Evolutionary conservation across 2,329 filamentous ascomycete genomes (phyloP).

Genomic region (Chaetomium sp.): DNA sequence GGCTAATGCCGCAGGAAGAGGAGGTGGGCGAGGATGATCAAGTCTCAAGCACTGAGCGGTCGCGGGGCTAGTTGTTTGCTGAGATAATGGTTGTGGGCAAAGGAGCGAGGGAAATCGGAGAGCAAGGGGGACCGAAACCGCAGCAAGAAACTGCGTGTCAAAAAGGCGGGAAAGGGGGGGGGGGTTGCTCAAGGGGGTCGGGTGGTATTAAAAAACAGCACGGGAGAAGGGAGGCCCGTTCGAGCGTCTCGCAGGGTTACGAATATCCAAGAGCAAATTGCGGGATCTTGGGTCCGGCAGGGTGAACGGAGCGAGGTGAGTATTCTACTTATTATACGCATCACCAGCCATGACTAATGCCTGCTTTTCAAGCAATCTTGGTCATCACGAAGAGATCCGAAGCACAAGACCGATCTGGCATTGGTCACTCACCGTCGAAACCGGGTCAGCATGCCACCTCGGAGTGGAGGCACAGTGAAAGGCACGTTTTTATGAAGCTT

Average conservation of each 20-base stretch:
- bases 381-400: conserved; percentile 6
- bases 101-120: background rate
- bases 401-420: conserved; percentile 8
- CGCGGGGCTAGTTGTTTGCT: background rate
- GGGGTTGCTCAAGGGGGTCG: conserved; percentile 4
- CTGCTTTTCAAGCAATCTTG: conserved; percentile 11
- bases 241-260: conserved; percentile 12
- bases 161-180: conserved; percentile 2
- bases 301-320: background rate
- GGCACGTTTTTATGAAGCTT: conserved; percentile 15
- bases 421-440: conserved; percentile 10
- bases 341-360: conserved; percentile 18
- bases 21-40: background rate
- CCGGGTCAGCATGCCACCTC: conserved; percentile 8
- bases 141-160: conserved; percentile 8
- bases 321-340: conserved; percentile 1
- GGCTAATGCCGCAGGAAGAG: background rate
- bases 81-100: background rate
- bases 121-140: background rate
- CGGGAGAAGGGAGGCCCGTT: conserved; percentile 10
- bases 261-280: conserved; percentile 6
- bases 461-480: conserved; percentile 14
- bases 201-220: conserved; percentile 14
- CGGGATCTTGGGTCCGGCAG: conserved; percentile 5
- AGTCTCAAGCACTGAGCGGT: background rate